Conservation (phyloP, 2,329 filamentous ascomycete genomes). For the Cordyceps javanica region DNA sequence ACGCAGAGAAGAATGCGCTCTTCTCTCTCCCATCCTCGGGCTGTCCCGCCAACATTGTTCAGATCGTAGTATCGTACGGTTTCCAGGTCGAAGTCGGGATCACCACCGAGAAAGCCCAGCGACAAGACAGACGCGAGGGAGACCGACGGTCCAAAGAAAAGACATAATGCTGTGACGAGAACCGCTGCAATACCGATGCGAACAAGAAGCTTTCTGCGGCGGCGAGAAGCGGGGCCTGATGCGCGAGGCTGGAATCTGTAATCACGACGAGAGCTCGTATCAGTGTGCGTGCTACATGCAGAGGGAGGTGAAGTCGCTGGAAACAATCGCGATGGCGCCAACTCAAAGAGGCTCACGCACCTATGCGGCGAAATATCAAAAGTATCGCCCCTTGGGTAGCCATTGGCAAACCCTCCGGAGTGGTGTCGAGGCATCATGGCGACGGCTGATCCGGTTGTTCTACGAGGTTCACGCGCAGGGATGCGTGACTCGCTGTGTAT, state of each 20-base stretch:
- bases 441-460: conserved; percentile 23
- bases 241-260: conserved; percentile 78
- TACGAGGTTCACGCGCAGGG: background rate
- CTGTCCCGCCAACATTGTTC: conserved; percentile 82
- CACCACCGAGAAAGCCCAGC: conserved; percentile 61
- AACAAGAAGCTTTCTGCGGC: conserved; percentile 65
- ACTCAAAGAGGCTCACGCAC: conserved; percentile 41
- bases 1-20: conserved; percentile 94
- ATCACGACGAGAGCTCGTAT: background rate
- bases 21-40: conserved; percentile 90
- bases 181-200: conserved; percentile 57
- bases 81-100: conserved; percentile 73
- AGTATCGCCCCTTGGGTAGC: conserved; percentile 69
- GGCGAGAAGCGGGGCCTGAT: conserved; percentile 62
- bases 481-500: background rate
- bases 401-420: conserved; percentile 69
- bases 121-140: conserved; percentile 57
- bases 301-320: background rate
- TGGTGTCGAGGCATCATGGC: conserved; percentile 85
- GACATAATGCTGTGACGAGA: conserved; percentile 57
- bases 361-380: conserved; percentile 88
- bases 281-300: background rate
- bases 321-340: background rate
- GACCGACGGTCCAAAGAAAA: conserved; percentile 70
- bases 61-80: conserved; percentile 97